Evolutionary conservation across 257 asterid genomes (phyloP).

Genomic region (Plantago elongata): DNA sequence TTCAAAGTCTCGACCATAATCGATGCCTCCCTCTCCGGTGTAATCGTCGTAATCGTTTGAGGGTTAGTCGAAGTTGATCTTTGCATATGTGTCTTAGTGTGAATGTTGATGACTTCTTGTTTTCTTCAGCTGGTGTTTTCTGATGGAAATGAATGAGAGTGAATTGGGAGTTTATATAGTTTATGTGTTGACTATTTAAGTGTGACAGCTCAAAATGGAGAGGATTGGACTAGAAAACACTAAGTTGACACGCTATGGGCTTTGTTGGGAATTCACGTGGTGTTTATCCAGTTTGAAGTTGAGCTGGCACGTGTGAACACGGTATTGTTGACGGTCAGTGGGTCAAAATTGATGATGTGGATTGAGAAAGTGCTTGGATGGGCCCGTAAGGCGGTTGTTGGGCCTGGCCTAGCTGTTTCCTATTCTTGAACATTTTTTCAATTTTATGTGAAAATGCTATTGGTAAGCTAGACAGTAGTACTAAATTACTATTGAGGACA

Average conservation of each 20-base stretch:
- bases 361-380: neutral
- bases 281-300: neutral
- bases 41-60: constrained; percentile 7
- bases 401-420: neutral
- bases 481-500: no score
- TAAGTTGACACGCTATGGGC: neutral
- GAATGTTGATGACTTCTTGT: neutral
- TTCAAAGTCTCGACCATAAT: constrained; percentile 41
- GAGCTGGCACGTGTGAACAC: constrained; percentile 5
- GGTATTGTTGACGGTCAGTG: neutral
- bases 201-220: neutral
- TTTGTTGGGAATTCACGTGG: neutral
- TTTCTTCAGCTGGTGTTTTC: neutral
- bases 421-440: no score
- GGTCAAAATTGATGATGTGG: neutral
- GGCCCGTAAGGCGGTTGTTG: constrained; percentile 1
- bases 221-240: neutral
- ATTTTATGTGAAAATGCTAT: no score
- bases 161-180: constrained; percentile 3
- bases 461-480: no score
- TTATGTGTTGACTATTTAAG: neutral
- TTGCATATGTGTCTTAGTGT: constrained; percentile 15
- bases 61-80: constrained; percentile 18
- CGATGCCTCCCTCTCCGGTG: constrained; percentile 31
- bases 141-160: neutral